Evolutionary conservation across 2,329 filamentous ascomycete genomes (phyloP).

Genomic region (Proliferodiscus dingleyae): DNA sequence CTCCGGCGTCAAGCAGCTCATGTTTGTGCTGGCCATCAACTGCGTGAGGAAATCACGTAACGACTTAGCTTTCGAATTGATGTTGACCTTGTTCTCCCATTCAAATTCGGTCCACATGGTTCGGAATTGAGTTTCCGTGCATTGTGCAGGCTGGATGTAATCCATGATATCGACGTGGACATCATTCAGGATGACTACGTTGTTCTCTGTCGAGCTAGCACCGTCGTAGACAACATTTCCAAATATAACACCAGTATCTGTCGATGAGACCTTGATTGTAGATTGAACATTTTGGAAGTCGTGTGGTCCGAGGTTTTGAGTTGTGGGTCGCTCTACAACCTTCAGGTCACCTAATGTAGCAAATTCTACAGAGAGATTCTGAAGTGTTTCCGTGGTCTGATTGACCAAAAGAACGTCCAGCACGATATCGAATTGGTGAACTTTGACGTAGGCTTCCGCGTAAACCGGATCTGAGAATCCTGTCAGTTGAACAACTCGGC

Average conservation of each 20-base stretch:
- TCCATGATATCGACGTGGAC: slow-evolving; percentile 99
- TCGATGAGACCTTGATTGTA: slow-evolving; percentile 97
- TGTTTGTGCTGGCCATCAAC: slow-evolving; percentile 96
- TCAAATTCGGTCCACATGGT: slow-evolving; percentile 99
- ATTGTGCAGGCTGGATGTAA: slow-evolving; percentile 95
- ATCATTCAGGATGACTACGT: slow-evolving; percentile 96
- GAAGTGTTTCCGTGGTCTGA: slow-evolving; percentile 91
- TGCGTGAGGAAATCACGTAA: slow-evolving; percentile 89
- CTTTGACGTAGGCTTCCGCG: slow-evolving; percentile 97
- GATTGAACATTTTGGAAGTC: slow-evolving; percentile 98
- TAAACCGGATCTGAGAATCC: slow-evolving; percentile 98
- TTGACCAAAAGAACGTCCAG: slow-evolving; percentile 95
- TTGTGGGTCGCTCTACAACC: slow-evolving; percentile 93
- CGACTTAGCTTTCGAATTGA: slow-evolving; percentile 93
- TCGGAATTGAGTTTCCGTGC: slow-evolving; percentile 96
- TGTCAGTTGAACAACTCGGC: slow-evolving; percentile 91
- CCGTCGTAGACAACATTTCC: slow-evolving; percentile 98
- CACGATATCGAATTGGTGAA: slow-evolving; percentile 98
- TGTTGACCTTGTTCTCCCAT: slow-evolving; percentile 99
- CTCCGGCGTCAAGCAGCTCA: slow-evolving; percentile 95
- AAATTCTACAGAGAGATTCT: slow-evolving; percentile 96
- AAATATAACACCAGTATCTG: slow-evolving; percentile 97
- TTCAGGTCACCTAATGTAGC: slow-evolving; percentile 97
- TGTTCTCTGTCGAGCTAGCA: slow-evolving; percentile 83
- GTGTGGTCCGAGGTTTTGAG: slow-evolving; percentile 89